Evolutionary conservation across 2,329 filamentous ascomycete genomes (phyloP), one percentile per base, ranked within the genome.

Genomic region (Bipolaris bicolor): DNA sequence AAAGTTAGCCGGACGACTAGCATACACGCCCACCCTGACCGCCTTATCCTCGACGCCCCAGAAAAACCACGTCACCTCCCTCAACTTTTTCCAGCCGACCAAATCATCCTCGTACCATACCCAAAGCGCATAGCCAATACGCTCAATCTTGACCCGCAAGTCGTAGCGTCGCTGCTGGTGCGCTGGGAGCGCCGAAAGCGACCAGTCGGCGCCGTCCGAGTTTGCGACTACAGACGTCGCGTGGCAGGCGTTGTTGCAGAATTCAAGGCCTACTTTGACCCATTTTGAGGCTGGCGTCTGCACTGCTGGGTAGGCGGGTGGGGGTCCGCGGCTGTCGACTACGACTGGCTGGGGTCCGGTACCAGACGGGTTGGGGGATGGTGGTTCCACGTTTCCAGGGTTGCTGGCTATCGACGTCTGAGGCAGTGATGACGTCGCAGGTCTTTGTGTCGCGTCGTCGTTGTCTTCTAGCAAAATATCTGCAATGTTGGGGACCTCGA

Each of bases 11-110:
- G 84, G 84, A 26, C 84, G 78, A 66, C 80, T 82, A 24, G 83
- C 84, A 76, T 86, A 86, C 37, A 85, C 84, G 2, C 84, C 84
- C 22, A 86, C 83, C 63, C 83, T 78, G 20, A 86, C 78, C 24
- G 78, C 82, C 67, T 86, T 86, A 61, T 85, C 82, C 61, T 86
- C 83, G 11, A 85, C 81, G 7, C 82, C 83, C 72, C 81, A 85
- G 67, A 86, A 86, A 70, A 86, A 86, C 79, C 82, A 85, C n/a
- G 82, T 84, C 26, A 86, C 82, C 70, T 86, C 84, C 5, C 84
- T 70, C 63, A 86, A 70, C 70, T 86, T 86, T 74, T 82, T 84
- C 84, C 84, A 86, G 70, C 56, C 65, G 41, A 67, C 51, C 36
- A 74, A 59, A 47, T 72, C 71, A 51, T 78, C 78, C 66, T 84